A percentile compares a stretch with the other conserved stretches of the same genome.
These are phyloP conservation scores for Vitis cinerea DNA, from an alignment of 164 flowering plant genomes.

Conservation along the genomic window DNA sequence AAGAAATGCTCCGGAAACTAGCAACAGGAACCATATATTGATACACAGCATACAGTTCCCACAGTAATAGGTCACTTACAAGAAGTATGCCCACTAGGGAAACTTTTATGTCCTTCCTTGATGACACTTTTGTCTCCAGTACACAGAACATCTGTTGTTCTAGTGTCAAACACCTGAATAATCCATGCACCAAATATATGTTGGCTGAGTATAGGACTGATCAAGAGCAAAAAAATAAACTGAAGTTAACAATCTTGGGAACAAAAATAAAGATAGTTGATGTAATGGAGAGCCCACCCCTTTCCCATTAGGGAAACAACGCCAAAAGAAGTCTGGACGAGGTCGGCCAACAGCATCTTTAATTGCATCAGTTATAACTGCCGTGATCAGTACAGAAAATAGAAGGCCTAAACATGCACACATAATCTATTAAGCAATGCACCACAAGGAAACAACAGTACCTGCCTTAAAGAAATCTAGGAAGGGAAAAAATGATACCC, in stretches of 20 bases:
- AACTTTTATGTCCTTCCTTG: conserved; percentile 91
- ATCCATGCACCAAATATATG: conserved; percentile 5
- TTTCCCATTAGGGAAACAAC: conserved; percentile 82
- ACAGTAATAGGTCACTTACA: conserved; percentile 42
- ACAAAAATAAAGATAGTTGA: background rate
- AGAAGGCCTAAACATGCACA: conserved; percentile 52
- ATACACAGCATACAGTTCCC: background rate
- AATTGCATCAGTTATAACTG: conserved; percentile 71
- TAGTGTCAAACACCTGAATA: conserved; percentile 43
- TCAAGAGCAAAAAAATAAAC: background rate
- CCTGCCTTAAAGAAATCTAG: background rate
- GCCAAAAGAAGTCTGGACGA: conserved; percentile 71
- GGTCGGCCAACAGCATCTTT: conserved; percentile 81
- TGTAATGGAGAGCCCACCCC: conserved; percentile 32
- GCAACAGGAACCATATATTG: conserved; percentile 1
- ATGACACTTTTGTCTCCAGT: conserved; percentile 59
- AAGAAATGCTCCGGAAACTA: background rate
- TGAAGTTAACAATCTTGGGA: background rate
- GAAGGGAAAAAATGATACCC: conserved; percentile 30
- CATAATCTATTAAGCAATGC: background rate
- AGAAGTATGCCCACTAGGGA: conserved; percentile 94
- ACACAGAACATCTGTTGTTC: conserved; percentile 57
- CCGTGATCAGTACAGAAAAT: conserved; percentile 67
- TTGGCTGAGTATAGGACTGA: background rate
- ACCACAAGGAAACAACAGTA: background rate